Evolutionary conservation across 257 asterid species (phyloP).

Genomic region (Penstemon barbatus): DNA sequence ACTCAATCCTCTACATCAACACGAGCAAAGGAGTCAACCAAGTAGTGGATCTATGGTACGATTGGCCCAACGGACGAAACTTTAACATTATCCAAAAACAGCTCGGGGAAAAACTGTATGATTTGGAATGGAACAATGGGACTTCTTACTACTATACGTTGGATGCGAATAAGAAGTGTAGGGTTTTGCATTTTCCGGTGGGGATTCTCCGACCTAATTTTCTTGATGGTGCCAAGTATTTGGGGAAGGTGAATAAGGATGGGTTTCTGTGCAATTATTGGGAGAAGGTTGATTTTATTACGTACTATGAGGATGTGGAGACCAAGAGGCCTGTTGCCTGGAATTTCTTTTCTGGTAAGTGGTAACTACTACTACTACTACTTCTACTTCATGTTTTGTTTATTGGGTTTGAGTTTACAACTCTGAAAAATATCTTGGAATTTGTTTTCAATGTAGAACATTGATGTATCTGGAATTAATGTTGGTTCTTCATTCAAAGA

Average conservation of each 20-base stretch:
- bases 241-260: slow-evolving; percentile 53
- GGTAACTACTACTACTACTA: too few relatives aligned
- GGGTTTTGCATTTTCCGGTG: slow-evolving; percentile 38
- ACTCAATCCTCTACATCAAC: slow-evolving; percentile 56
- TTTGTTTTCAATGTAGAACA: too few relatives aligned
- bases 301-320: slow-evolving; percentile 70
- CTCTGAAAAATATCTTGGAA: too few relatives aligned
- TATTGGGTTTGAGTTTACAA: too few relatives aligned
- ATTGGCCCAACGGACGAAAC: slow-evolving; percentile 66
- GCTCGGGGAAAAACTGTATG: slow-evolving; percentile 51
- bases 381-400: too few relatives aligned
- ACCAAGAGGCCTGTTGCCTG: slow-evolving; percentile 68
- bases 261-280: slow-evolving; percentile 80
- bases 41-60: slow-evolving; percentile 63
- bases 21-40: slow-evolving; percentile 48
- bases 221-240: slow-evolving; percentile 57
- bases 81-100: slow-evolving; percentile 72
- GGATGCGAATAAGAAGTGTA: slow-evolving; percentile 48
- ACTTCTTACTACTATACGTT: slow-evolving; percentile 64
- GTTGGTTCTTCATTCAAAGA: too few relatives aligned
- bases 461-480: too few relatives aligned
- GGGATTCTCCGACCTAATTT: slow-evolving; percentile 73
- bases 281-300: slow-evolving; percentile 67
- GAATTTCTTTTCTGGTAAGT: slow-evolving; percentile 54
- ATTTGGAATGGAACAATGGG: slow-evolving; percentile 75